These are phyloP conservation scores for Naganishia vishniacii DNA, from an alignment of 768 basidiomycete genomes.

Conservation along the genomic window DNA sequence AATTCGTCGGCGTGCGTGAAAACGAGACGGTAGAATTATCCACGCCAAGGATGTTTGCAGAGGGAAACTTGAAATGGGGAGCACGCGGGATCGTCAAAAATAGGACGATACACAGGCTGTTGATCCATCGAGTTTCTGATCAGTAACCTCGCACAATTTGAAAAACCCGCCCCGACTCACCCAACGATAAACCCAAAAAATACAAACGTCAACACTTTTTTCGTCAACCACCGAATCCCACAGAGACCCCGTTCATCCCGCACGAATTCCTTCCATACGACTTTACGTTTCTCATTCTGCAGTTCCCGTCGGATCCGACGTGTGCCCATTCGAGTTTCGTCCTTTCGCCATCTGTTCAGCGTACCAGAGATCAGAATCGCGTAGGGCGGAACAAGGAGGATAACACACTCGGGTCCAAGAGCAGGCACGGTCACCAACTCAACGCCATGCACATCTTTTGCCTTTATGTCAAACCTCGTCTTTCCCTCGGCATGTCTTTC, in stretches of 20 bases:
- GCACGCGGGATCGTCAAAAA: constrained; percentile 79
- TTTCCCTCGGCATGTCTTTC: not conserved
- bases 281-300: constrained; percentile 53
- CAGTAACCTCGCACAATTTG: no score
- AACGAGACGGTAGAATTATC: constrained; percentile 55
- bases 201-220: constrained; percentile 58
- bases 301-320: constrained; percentile 62
- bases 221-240: constrained; percentile 67
- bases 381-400: not conserved
- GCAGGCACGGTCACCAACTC: constrained; percentile 90
- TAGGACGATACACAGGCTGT: constrained; percentile 64
- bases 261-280: constrained; percentile 68
- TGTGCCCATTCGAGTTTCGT: constrained; percentile 72
- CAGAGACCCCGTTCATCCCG: constrained; percentile 74
- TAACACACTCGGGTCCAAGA: constrained; percentile 67
- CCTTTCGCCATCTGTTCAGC: constrained; percentile 59
- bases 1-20: constrained; percentile 75
- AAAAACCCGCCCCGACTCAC: no score
- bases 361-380: not conserved
- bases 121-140: constrained; percentile 25
- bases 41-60: constrained; percentile 56
- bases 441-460: constrained; percentile 49
- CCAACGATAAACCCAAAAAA: constrained; percentile 60
- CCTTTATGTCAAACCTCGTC: constrained; percentile 15
- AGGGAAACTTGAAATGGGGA: constrained; percentile 64